Conservation (phyloP, 768 basidiomycete species). For the Calocera viscosa region DNA sequence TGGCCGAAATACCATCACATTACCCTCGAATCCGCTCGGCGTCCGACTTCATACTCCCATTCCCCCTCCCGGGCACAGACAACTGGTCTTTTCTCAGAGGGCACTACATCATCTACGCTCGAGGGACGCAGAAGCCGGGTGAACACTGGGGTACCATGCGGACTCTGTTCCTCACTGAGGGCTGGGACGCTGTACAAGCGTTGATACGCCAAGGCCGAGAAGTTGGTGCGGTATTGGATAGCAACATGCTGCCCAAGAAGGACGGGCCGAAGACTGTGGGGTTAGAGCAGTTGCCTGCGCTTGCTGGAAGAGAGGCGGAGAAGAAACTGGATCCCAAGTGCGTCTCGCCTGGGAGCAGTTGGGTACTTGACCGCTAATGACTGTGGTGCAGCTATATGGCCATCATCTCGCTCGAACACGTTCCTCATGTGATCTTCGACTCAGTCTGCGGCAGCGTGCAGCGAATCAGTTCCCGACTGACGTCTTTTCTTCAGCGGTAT, state of each 20-base stretch:
- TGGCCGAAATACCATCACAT: not conserved
- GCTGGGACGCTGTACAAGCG: not conserved
- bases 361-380: not conserved
- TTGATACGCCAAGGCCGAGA: not conserved
- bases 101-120: not conserved
- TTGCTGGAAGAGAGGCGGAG: not conserved
- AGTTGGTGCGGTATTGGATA: not conserved
- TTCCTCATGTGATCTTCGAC: not conserved
- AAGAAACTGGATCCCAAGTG: not conserved
- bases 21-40: not conserved
- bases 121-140: not conserved
- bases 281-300: not conserved
- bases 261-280: not conserved
- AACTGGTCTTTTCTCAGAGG: not conserved
- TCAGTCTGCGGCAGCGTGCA: not conserved
- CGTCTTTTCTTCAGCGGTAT: slow-evolving; percentile 23
- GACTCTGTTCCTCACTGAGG: not conserved
- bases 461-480: slow-evolving; percentile 23
- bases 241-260: not conserved
- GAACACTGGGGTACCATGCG: not conserved
- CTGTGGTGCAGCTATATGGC: not conserved
- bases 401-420: not conserved
- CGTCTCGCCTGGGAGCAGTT: not conserved
- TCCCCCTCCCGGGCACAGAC: not conserved
- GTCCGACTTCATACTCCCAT: not conserved